Evolutionary conservation across 1,139 yeast genomes (phyloP).

Genomic region (Yamadazyma atlantica): DNA sequence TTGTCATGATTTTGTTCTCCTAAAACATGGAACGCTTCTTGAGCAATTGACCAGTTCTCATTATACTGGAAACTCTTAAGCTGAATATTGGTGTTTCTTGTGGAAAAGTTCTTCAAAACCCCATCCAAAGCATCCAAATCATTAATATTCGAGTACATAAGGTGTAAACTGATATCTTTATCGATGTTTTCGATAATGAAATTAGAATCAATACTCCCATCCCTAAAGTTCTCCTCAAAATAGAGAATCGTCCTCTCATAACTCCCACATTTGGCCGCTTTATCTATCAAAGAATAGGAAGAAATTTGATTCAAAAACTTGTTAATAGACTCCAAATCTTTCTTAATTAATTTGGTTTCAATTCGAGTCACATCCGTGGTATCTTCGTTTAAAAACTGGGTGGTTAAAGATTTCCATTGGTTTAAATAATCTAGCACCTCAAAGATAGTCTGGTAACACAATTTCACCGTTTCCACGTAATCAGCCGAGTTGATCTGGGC

Average conservation of each 20-base stretch:
- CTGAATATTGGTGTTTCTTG: conserved; percentile 55
- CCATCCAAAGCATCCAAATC: conserved; percentile 94
- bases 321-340: conserved; percentile 39
- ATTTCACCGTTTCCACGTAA: conserved; percentile 54
- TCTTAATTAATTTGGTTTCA: conserved; percentile 12
- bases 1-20: conserved; percentile 40
- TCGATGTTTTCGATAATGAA: conserved; percentile 31
- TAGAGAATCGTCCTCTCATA: conserved; percentile 89
- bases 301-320: conserved; percentile 57
- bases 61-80: conserved; percentile 79
- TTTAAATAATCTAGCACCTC: conserved; percentile 80
- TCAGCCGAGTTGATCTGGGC: conserved; percentile 42
- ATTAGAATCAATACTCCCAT: conserved; percentile 33
- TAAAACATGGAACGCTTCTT: conserved; percentile 77
- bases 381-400: conserved; percentile 28
- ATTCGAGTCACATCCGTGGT: conserved; percentile 19
- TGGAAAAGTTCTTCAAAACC: conserved; percentile 69
- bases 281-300: conserved; percentile 65
- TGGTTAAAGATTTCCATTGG: conserved; percentile 61
- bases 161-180: conserved; percentile 58
- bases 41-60: conserved; percentile 85
- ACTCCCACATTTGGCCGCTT: conserved; percentile 82
- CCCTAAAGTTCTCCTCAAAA: conserved; percentile 72
- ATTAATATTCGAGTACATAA: conserved; percentile 81
- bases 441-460: conserved; percentile 72